Evolutionary conservation across 176 grass and related monocot genomes (phyloP), one percentile per base, ranked within the genome.

Genomic region (Calamus simplicifolius): DNA sequence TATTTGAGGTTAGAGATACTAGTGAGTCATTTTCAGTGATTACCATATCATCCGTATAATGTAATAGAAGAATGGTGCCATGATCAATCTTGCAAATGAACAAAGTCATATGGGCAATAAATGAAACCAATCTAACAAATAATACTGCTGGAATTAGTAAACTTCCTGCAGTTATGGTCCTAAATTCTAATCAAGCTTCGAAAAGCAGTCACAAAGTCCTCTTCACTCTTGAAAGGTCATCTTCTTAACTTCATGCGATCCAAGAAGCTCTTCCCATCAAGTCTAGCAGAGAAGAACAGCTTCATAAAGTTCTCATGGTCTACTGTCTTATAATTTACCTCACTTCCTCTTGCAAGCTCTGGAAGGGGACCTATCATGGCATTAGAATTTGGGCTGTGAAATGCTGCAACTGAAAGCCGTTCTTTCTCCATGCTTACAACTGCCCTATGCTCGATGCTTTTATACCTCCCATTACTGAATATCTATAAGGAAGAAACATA

Each of bases 201-300:
- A 43, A 13, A 43, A 13, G 21, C 6, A 43, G 35, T 43, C 21
- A 23, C 21, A 23, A 23, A 23, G 21, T 23, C 21, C 21, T 23
- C 21, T 23, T 23, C 21, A 23, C 21, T 23, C 21, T 23, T 23
- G 21, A 23, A 23, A 23, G 21, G 21, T 29, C 18, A 25, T 5
- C 17, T 29, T 29, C 27, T 25, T 16, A 87, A 57, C 75, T 87
- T 85, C 71, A 85, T 70, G 38, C 67, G 30, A 56, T 90, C 82
- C 62, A 85, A 48, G 58, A 82, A 81, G 67, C 66, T 82, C 67
- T 85, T 90, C 21, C 81, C 73, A 2, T 89, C n/a, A 3, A 89
- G 75, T 74, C 77, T 89, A 61, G 61, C 49, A 18, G 85, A 71
- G 23, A 84, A 17, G 14, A 71, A 31, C 15, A 81, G 65, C 66